Evolutionary conservation across 805 yeast species (phyloP).

Genomic region (Suhomyces tanzawaensis): DNA sequence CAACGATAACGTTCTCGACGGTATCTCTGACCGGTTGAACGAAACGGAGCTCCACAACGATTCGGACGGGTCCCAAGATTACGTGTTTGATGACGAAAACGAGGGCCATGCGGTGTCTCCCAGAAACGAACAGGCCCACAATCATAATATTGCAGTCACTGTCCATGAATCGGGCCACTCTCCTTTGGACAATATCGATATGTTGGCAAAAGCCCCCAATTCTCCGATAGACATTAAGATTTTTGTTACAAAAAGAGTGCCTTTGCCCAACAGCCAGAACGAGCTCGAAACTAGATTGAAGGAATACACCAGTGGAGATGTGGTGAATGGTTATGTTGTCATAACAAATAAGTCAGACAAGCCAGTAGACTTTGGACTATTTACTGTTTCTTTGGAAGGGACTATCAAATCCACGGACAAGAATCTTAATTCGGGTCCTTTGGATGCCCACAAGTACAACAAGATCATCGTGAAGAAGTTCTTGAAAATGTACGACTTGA

Average conservation of each 20-base stretch:
- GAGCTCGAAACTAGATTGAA: constrained; percentile 46
- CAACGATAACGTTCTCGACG: neutral
- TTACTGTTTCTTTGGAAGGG: constrained; percentile 32
- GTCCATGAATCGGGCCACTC: constrained; percentile 38
- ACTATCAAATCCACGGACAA: constrained; percentile 36
- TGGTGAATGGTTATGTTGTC: constrained; percentile 44
- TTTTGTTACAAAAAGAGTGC: constrained; percentile 51
- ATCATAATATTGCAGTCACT: constrained; percentile 13
- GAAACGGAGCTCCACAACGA: constrained; percentile 1
- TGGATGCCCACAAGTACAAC: constrained; percentile 19
- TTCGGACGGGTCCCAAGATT: constrained; percentile 2
- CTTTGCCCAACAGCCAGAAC: constrained; percentile 39
- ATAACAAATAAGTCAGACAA: constrained; percentile 46
- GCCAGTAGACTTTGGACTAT: constrained; percentile 44
- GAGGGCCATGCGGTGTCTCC: constrained; percentile 4
- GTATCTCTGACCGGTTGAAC: neutral
- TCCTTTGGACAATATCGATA: constrained; percentile 51
- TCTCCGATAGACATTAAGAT: constrained; percentile 51
- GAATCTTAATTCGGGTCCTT: constrained; percentile 11
- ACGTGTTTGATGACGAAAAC: constrained; percentile 5
- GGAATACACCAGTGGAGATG: constrained; percentile 41
- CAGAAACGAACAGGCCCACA: constrained; percentile 7
- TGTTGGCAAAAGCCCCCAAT: constrained; percentile 38
- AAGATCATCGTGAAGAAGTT: constrained; percentile 47
- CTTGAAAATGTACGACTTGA: constrained; percentile 57